These are phyloP conservation scores for Podospora pseudocomata DNA, from an alignment of 495 filamentous ascomycete species.

Conservation along the genomic window DNA sequence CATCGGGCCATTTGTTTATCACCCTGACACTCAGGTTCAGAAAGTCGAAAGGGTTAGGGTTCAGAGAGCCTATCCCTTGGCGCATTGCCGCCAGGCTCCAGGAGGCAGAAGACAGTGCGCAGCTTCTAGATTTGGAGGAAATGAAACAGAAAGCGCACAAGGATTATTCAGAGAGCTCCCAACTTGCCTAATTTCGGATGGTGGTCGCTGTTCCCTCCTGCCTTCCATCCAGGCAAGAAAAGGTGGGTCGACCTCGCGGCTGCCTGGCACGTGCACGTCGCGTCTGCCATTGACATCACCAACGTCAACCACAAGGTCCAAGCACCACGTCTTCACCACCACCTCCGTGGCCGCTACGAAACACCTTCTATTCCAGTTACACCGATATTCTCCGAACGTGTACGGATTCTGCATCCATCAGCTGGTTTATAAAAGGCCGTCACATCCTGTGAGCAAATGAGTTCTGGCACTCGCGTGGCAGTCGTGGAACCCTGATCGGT, in stretches of 20 bases:
- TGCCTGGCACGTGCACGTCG: not conserved
- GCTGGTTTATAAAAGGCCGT: not conserved
- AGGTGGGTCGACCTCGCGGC: not conserved
- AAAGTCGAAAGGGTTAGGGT: no score
- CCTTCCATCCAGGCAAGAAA: not conserved
- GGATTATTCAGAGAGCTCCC: no score
- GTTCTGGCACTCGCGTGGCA: not conserved
- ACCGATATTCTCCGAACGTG: not conserved
- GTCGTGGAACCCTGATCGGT: not conserved
- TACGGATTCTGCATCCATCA: not conserved
- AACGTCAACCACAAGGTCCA: not conserved
- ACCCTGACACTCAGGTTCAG: no score
- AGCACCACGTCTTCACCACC: not conserved
- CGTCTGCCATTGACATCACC: not conserved
- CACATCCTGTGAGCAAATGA: not conserved
- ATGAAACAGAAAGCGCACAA: no score
- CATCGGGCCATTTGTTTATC: no score
- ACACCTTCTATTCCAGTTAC: not conserved
- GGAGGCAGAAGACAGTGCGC: no score
- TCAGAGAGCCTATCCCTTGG: no score
- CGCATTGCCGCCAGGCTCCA: no score
- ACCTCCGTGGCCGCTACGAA: not conserved
- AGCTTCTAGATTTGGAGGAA: no score
- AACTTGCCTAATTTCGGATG: no score
- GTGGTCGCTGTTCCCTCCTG: no score